These are phyloP conservation scores for Sporisorium reilianum DNA, from an alignment of 1,284 basidiomycete genomes.

Conservation along the genomic window DNA sequence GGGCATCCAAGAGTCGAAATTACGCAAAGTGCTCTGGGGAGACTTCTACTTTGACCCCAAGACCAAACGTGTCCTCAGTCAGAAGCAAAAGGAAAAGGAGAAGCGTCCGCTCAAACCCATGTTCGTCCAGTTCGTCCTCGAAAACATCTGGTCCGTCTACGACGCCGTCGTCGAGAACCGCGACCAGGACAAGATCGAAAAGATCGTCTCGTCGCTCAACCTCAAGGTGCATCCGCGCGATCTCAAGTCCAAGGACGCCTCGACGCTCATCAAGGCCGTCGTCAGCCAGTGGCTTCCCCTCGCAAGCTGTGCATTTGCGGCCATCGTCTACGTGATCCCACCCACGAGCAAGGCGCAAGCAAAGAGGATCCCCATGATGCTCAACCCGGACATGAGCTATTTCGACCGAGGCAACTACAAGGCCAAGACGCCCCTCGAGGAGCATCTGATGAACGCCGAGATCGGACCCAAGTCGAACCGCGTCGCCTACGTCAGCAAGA, in stretches of 20 bases:
- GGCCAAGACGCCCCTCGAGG: slow-evolving; percentile 74
- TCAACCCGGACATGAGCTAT: slow-evolving; percentile 80
- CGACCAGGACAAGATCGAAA: slow-evolving; percentile 78
- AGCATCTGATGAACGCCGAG: slow-evolving; percentile 77
- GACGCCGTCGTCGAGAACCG: slow-evolving; percentile 61
- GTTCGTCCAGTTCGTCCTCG: slow-evolving; percentile 96
- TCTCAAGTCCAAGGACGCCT: slow-evolving; percentile 88
- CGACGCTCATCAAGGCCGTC: slow-evolving; percentile 84
- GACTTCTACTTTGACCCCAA: slow-evolving; percentile 98
- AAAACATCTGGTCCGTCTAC: slow-evolving; percentile 98
- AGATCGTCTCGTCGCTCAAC: slow-evolving; percentile 86
- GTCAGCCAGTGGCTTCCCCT: slow-evolving; percentile 97
- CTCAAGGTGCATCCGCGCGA: slow-evolving; percentile 90
- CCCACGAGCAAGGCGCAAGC: slow-evolving; percentile 85
- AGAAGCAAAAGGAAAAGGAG: slow-evolving; percentile 82
- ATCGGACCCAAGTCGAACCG: slow-evolving; percentile 49
- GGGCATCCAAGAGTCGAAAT: slow-evolving; percentile 87
- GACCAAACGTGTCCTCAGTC: slow-evolving; percentile 89
- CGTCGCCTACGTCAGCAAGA: slow-evolving; percentile 90
- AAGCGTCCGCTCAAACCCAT: slow-evolving; percentile 88
- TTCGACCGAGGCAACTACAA: slow-evolving; percentile 70
- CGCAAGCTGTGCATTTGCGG: slow-evolving; percentile 90
- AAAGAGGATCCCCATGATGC: slow-evolving; percentile 88
- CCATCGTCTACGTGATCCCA: slow-evolving; percentile 91
- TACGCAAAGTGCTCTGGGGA: slow-evolving; percentile 93